These are phyloP conservation scores for Dionaea muscipula DNA, from an alignment of 179 eudicot genomes.

Conservation along the genomic window DNA sequence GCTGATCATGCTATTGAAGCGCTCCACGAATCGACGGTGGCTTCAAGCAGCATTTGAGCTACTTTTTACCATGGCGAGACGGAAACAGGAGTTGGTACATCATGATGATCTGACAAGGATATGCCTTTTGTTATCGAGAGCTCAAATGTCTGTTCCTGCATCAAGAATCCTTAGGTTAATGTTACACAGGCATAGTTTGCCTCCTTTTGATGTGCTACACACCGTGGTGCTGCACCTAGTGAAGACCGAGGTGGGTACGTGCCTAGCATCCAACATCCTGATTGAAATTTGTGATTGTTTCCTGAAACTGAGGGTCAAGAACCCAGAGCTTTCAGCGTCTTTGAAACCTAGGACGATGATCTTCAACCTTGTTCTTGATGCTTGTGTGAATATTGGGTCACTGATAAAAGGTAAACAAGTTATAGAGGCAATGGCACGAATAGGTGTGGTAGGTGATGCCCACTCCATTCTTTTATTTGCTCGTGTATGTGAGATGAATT, in stretches of 20 bases:
- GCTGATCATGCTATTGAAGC: constrained; percentile 47
- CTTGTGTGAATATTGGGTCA: constrained; percentile 47
- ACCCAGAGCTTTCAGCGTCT: constrained; percentile 18
- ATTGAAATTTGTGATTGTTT: constrained; percentile 42
- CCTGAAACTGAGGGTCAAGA: constrained; percentile 20
- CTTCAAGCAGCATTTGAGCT: constrained; percentile 51
- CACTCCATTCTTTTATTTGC: constrained; percentile 47
- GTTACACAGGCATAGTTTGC: constrained; percentile 37
- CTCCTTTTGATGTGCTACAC: constrained; percentile 30
- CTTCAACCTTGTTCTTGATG: constrained; percentile 72
- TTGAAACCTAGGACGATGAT: constrained; percentile 42
- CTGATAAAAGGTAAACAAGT: constrained; percentile 53
- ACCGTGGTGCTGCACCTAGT: constrained; percentile 63
- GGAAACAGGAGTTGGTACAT: constrained; percentile 34
- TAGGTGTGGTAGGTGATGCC: constrained; percentile 55
- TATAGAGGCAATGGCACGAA: constrained; percentile 59
- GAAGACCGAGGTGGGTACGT: constrained; percentile 53
- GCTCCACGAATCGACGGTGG: constrained; percentile 43
- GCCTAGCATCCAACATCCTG: constrained; percentile 62
- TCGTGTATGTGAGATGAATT: constrained; percentile 56
- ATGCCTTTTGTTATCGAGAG: constrained; percentile 57
- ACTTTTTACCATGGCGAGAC: constrained; percentile 25
- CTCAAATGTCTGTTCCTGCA: constrained; percentile 56
- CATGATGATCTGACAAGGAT: constrained; percentile 39
- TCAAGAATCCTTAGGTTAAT: constrained; percentile 57